Evolutionary conservation across 2,329 filamentous ascomycete genomes (phyloP), one percentile per base, ranked within the genome.

Genomic region (Aureobasidium sp.): DNA sequence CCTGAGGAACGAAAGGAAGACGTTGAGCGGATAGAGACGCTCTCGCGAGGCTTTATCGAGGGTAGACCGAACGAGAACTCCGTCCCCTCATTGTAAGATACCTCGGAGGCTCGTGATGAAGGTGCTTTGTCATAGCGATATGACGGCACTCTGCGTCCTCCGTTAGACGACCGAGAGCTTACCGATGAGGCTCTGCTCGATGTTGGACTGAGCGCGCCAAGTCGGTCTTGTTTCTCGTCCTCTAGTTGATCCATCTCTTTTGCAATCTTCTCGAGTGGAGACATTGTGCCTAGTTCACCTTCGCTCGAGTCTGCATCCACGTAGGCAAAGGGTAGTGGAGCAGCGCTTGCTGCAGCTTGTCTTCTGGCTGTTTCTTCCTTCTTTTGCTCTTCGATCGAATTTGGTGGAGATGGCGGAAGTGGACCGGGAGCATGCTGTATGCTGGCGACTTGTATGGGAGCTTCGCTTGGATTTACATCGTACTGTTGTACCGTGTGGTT

Each of bases 401-500:
- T 89, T 1, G 91, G 90, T 14, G 91, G 90, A 1, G 89, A 91
- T 0, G 91, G 89, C 34, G 91, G 89, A 15, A 91, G 82, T 31
- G 88, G 81, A 64, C 88, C 86, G 25, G 91, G 90, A 36, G 88
- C 84, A 73, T 97, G 92, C 69, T 96, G 92, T 14, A 94, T 88
- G 71, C 91, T 92, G 65, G 88, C 87, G 31, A 97, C 89, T 79
- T 97, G 85, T 71, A 86, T 79, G 14, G 89, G 84, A 8, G 87
- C 86, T 25, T 73, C 72, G 45, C 67, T 75, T 9, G 89, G 90
- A 69, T 95, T 96, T 47, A 97, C 81, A 72, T 97, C 92, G 72
- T 96, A 97, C 73, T 99, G 94, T 74, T 97, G 93, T 2, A 96
- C 88, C 3, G 90, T 94, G 71, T 93, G 87, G 68, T 93, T 91